Evolutionary conservation across 495 filamentous ascomycete species (phyloP), one percentile per base, ranked within the genome.

Genomic region (Penicillium nucicola): DNA sequence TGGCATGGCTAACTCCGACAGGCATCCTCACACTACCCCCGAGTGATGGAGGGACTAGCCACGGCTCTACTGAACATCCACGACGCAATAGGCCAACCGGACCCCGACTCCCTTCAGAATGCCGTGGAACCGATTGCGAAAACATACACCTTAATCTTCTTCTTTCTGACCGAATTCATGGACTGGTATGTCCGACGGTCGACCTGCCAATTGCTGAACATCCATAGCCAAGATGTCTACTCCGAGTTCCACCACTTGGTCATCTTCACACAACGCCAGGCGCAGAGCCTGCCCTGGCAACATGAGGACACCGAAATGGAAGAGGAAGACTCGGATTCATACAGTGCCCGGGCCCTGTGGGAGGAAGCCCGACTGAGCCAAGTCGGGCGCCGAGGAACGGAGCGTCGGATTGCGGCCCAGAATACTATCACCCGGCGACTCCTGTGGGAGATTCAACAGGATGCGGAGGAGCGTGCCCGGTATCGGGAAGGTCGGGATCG

Each of bases 101-200:
- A 54, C 46, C 42, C 57, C 19, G 22, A 57, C 45, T 45, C 50
- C 20, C 46, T 60, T 19, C 56, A 46, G 6, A 55, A 53, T 12
- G 60, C 60, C 18, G 60, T 67, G 5, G 43, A 68, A 35, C 45
- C 62, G 12, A 63, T 77, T 30, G 69, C 72, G 12, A 63, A 59
- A 15, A 65, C 76, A 28, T 80, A 78, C 51, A 56, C 73, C 4
- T 57, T 76, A 38, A 61, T 70, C 2, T 77, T 79, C 35, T 67
- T 79, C 54, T 69, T 77, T 36, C 56, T 80, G 9, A 66, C 69
- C 40, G 71, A 74, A 46, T 66, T 75, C 46, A 77, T 79, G 62
- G 67, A 72, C 46, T 78, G 73, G 70, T 75, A 76, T 61, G 65
- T 70, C 22, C 55, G 70, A 33, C 62, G 64, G 35, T 68, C 67